A percentile compares a stretch with the other conserved stretches of the same genome.
These are phyloP conservation scores for Periconia sp. DNA, from an alignment of 2,329 filamentous ascomycete genomes.

Conservation along the genomic window DNA sequence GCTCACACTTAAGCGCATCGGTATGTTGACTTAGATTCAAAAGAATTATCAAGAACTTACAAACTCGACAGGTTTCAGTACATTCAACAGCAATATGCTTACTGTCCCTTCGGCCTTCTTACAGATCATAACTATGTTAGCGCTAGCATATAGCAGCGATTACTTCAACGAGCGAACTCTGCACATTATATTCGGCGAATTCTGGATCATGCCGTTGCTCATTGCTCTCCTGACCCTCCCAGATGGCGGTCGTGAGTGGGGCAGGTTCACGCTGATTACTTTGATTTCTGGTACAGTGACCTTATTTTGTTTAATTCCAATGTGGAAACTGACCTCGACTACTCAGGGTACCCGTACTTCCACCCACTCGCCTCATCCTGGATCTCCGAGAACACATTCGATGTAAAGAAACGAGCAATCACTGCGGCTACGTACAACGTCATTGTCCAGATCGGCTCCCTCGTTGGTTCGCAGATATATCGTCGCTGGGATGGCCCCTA, in stretches of 20 bases:
- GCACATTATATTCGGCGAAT: conserved; percentile 46
- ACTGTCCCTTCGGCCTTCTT: conserved; percentile 48
- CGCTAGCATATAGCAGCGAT: conserved; percentile 46
- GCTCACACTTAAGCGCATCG: conserved; percentile 39
- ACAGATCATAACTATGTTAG: conserved; percentile 54
- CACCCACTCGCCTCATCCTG: conserved; percentile 64
- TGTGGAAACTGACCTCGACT: too few species aligned
- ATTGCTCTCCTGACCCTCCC: conserved; percentile 41
- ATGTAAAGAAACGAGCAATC: conserved; percentile 63
- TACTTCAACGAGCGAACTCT: conserved; percentile 57
- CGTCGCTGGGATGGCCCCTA: conserved; percentile 56
- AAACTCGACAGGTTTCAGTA: conserved; percentile 34
- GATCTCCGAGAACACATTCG: conserved; percentile 64
- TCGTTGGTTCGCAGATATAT: conserved; percentile 51
- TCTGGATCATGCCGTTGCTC: conserved; percentile 46
- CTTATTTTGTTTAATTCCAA: too few species aligned
- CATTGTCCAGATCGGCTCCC: conserved; percentile 43
- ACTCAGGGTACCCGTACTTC: conserved; percentile 43
- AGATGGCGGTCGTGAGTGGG: conserved; percentile 39
- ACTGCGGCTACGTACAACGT: conserved; percentile 66
- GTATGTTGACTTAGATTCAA: too few species aligned
- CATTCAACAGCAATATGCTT: conserved; percentile 48
- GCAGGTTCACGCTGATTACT: conserved; percentile 41
- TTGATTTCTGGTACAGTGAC: conserved; percentile 27
- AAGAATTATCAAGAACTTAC: too few species aligned